Evolutionary conservation across 1,284 basidiomycete genomes (phyloP), one percentile per base, ranked within the genome.

Genomic region (Ceratorhiza oryzae-sativae): DNA sequence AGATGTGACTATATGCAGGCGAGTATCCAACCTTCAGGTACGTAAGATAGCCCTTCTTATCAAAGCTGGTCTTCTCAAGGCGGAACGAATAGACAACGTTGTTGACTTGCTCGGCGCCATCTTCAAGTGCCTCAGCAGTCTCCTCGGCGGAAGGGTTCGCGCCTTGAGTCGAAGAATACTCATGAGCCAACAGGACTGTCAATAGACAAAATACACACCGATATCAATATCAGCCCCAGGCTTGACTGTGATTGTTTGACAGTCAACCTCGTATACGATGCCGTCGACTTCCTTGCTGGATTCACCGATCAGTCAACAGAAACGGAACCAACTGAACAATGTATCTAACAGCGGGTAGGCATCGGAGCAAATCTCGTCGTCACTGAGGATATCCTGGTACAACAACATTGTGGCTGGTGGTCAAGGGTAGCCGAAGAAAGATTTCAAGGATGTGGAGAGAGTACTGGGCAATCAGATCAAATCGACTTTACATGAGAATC

Each of bases 291-390:
- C 72, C 84, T 95, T 95, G 79, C 94, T 96, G 80, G 48, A 77
- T 70, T 72, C n/a, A 42, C 42, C 73, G n/a, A n/a, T n/a, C 36
- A 76, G 63, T 32, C 56, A 46, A 65, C 53, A 20, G 71, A 63
- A 61, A 74, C 60, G 12, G 59, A 46, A 51, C 20, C 39, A 18
- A 25, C 49, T 56, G 46, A 46, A 45, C 39, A 71, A 30, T 62
- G 61, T 12, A 27, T 82, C 88, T 77, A 77, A 95, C 92, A 92
- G 63, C 56, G 90, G 88, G 86, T 91, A 98, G 76, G 95, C 95
- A 85, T 97, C 94, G 55, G 94, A 95, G 87, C 93, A 87, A 87
- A 99, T 92, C 87, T 99, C 97, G 80, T 98, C 96, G 75, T 83
- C 88, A 75, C 88, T 83, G 73, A 98, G 55, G 75, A 93, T 79